Conservation (phyloP, 2,329 filamentous ascomycete species). For the Dactylellina sp. region DNA sequence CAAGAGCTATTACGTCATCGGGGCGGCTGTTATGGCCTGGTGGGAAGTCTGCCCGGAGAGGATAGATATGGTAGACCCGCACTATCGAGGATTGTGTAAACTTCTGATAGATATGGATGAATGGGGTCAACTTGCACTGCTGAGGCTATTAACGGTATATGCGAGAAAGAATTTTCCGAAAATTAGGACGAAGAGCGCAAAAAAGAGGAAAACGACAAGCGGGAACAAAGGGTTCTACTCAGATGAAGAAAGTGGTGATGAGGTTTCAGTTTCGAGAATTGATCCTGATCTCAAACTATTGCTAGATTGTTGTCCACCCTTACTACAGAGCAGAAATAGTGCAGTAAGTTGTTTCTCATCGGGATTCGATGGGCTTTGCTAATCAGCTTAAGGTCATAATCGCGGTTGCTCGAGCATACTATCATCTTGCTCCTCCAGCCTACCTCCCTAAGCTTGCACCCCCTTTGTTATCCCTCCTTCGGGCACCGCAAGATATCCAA, state of each 20-base stretch:
- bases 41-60: constrained; percentile 88
- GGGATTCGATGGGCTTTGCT: neutral
- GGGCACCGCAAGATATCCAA: constrained; percentile 86
- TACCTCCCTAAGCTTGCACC: constrained; percentile 82
- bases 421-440: constrained; percentile 82
- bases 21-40: constrained; percentile 89
- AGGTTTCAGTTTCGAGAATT: constrained; percentile 68
- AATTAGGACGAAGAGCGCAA: constrained; percentile 70
- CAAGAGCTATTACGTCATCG: constrained; percentile 95
- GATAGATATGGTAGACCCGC: constrained; percentile 87
- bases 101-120: constrained; percentile 99
- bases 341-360: constrained; percentile 68
- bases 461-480: constrained; percentile 84
- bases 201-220: constrained; percentile 63
- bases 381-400: constrained; percentile 72
- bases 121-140: constrained; percentile 89
- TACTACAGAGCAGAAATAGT: constrained; percentile 91
- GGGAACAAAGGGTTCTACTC: constrained; percentile 81
- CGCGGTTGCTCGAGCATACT: constrained; percentile 84
- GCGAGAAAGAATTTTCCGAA: constrained; percentile 87
- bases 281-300: constrained; percentile 87
- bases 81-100: constrained; percentile 85
- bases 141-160: constrained; percentile 86
- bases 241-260: constrained; percentile 67
- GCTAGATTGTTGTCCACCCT: constrained; percentile 80